Percentiles rank a stretch among this genome's conserved stretches.
Evolutionary conservation across 2,329 filamentous ascomycete genomes (phyloP).

Genomic region (Stylonectria norvegica): DNA sequence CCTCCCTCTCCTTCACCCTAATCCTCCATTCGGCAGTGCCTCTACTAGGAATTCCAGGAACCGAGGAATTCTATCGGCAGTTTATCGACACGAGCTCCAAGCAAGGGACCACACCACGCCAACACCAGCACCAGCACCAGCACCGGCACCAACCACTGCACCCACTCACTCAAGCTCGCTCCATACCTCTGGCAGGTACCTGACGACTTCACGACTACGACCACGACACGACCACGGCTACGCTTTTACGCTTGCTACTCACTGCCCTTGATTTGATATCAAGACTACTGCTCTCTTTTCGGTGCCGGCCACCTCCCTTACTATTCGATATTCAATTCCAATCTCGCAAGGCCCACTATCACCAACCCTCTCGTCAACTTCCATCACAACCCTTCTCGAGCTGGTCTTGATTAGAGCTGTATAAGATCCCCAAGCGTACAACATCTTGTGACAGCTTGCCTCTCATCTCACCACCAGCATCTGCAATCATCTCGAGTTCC

Average conservation of each 20-base stretch:
- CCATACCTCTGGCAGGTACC: constrained; percentile 25
- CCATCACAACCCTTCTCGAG: constrained; percentile 22
- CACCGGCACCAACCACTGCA: no score
- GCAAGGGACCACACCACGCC: no score
- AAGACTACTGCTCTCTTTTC: constrained; percentile 6
- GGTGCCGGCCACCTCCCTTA: constrained; percentile 25
- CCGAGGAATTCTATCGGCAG: constrained; percentile 15
- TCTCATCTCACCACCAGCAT: constrained; percentile 2
- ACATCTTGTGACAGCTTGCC: constrained; percentile 1
- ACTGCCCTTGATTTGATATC: not conserved
- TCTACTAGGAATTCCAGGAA: no score
- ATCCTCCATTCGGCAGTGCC: constrained; percentile 3
- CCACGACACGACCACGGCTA: not conserved
- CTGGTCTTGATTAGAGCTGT: constrained; percentile 20
- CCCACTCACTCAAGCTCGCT: no score
- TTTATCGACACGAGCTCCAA: not conserved
- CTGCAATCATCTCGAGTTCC: no score
- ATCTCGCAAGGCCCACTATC: constrained; percentile 8
- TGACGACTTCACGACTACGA: constrained; percentile 2
- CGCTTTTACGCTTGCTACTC: not conserved
- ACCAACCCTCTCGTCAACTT: constrained; percentile 2
- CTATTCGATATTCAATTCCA: constrained; percentile 25
- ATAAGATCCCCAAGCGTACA: constrained; percentile 5
- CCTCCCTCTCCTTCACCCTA: constrained; percentile 15
- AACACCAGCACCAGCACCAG: no score